Base-by-base conservation (phyloP, 2,329 filamentous ascomycete genomes). In the Pseudocercospora cruenta region DNA sequence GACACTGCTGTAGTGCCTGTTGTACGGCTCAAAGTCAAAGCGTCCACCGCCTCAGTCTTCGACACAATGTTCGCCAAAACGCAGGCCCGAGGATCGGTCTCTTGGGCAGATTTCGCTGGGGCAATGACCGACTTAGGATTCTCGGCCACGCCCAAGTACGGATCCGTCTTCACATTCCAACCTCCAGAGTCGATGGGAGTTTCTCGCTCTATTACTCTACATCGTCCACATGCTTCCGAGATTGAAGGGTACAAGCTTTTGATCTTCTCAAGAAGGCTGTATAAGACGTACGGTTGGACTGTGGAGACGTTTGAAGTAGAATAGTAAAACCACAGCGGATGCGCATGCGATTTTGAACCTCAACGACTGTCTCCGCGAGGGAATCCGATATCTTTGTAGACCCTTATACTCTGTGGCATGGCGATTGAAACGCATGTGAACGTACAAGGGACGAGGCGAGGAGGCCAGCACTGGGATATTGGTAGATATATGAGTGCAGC, bases 61-160 rank as follows among this genome's bases (percentile, higher is more conserved):
- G 10, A 49, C 21, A 66, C 21, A 22, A 36, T 70, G 43, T 70
- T 67, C 64, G 22, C 57, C 57, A 69, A 58, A 45, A 58, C 58
- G 1, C 24, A 65, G 33, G 67, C 69, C 0, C 60, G 67, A 51
- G 64, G 67, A 43, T 69, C 64, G 8, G 60, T 69, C 9, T 16
- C 62, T 10, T 70, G 69, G 67, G 31, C 33, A 28, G 65, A 67
- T 26, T 69, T 69, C 47, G 63, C 26, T 8, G 49, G 60, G 3
- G 69, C 69, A 14, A 65, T 70, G 60, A 60, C 67, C 54, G 69
- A 67, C 16, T n/a, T 70, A 24, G 63, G 39, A 16, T 70, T 67
- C 39, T 69, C 67, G 4, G 63, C 69, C 39, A 66, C 67, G 31
- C 69, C 69, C 2, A 69, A 63, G 14, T 49, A 51, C 31, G 67